Evolutionary conservation across 1,284 basidiomycete genomes (phyloP).

Genomic region (Sporisorium reilianum): DNA sequence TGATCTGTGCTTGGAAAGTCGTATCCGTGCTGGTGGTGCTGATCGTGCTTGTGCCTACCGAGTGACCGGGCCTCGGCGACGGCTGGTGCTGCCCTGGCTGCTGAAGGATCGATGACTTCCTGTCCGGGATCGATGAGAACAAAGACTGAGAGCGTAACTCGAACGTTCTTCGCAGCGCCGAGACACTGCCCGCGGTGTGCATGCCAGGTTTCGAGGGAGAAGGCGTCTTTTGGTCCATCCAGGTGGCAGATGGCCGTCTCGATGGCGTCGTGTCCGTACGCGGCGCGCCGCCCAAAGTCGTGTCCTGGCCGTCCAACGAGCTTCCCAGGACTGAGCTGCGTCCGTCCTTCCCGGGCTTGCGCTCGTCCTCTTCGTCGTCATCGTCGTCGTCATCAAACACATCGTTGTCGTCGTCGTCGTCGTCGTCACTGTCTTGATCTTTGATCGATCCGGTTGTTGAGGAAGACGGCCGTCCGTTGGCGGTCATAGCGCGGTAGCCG

Average conservation of each 20-base stretch:
- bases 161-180: conserved; percentile 28
- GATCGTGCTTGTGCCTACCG: conserved; percentile 19
- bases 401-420: conserved; percentile 12
- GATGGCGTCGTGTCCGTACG: conserved; percentile 14
- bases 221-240: conserved; percentile 14
- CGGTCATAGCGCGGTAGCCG: conserved; percentile 26
- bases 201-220: conserved; percentile 15
- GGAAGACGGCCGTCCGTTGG: conserved; percentile 17
- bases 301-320: conserved; percentile 21
- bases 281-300: conserved; percentile 15
- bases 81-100: conserved; percentile 10
- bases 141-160: conserved; percentile 47
- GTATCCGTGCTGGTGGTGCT: conserved; percentile 36
- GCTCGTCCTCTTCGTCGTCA: conserved; percentile 6
- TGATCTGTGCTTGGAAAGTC: conserved; percentile 53
- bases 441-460: conserved; percentile 26
- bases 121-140: conserved; percentile 40
- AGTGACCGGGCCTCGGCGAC: conserved; percentile 12
- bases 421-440: conserved; percentile 21
- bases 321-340: conserved; percentile 14
- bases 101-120: conserved; percentile 39
- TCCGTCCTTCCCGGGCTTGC: conserved; percentile 6
- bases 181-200: conserved; percentile 30
- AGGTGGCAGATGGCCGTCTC: conserved; percentile 17
- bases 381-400: conserved; percentile 7